Evolutionary conservation across 768 basidiomycete species (phyloP).

Genomic region (Candolleomyces eurysporus): DNA sequence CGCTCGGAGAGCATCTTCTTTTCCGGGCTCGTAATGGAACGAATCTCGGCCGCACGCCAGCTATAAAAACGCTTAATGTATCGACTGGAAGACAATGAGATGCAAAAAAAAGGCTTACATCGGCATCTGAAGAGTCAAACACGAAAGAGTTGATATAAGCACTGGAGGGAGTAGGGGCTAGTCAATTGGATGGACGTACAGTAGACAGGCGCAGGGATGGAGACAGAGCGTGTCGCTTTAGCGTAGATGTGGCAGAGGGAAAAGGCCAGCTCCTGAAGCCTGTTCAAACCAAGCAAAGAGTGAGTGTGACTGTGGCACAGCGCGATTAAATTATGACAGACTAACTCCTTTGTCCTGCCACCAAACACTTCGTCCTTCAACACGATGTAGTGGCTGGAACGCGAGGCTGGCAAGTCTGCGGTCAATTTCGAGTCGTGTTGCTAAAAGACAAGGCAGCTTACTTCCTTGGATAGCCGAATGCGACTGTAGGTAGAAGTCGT

Average conservation of each 20-base stretch:
- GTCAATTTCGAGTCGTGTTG: too few relatives aligned
- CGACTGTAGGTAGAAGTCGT: conserved; percentile 56
- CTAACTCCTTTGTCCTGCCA: conserved; percentile 4
- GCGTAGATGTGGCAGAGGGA: conserved; percentile 26
- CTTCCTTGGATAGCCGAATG: conserved; percentile 57
- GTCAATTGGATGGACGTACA: conserved; percentile 17
- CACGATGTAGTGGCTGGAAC: conserved; percentile 26
- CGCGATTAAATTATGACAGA: conserved; percentile 15
- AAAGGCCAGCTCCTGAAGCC: conserved; percentile 23
- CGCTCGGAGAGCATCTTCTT: neutral
- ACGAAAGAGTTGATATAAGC: too few relatives aligned
- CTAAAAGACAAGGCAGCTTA: conserved; percentile 22
- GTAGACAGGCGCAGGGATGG: conserved; percentile 30
- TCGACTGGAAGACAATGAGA: neutral
- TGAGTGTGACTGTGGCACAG: conserved; percentile 26
- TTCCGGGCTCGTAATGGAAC: conserved; percentile 7
- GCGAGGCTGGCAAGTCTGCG: conserved; percentile 1
- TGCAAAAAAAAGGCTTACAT: neutral
- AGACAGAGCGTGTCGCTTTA: conserved; percentile 29
- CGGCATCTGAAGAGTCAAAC: conserved; percentile 4
- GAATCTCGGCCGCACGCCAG: conserved; percentile 7
- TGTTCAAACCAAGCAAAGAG: conserved; percentile 26
- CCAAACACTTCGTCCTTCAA: conserved; percentile 21
- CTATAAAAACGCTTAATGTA: neutral
- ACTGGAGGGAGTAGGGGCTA: neutral